Evolutionary conservation across 495 filamentous ascomycete genomes (phyloP).

Genomic region (Cryomyces antarcticus): DNA sequence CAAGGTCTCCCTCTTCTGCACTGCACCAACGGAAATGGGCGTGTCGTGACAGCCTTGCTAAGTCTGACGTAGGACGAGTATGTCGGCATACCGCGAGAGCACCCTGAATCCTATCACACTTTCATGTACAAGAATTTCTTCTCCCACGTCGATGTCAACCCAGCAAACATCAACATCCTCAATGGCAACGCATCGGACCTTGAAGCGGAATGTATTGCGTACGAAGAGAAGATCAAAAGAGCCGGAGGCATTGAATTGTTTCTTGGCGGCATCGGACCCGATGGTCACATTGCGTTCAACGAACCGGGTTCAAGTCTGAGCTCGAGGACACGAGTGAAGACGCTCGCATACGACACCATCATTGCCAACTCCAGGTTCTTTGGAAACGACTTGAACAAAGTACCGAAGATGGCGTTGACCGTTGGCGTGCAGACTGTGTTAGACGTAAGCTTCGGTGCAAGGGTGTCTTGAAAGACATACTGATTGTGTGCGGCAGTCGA

Average conservation of each 20-base stretch:
- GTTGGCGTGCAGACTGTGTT: slow-evolving; percentile 77
- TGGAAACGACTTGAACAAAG: slow-evolving; percentile 44
- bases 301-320: slow-evolving; percentile 66
- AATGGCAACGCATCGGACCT: slow-evolving; percentile 61
- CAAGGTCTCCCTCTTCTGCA: neutral
- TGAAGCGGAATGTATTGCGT: slow-evolving; percentile 54
- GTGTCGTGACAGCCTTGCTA: neutral
- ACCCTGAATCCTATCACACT: slow-evolving; percentile 68
- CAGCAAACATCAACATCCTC: slow-evolving; percentile 68
- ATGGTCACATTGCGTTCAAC: slow-evolving; percentile 82
- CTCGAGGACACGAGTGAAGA: slow-evolving; percentile 68
- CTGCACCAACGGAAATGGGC: too few species aligned
- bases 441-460: slow-evolving; percentile 24
- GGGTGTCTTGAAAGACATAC: neutral
- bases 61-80: slow-evolving; percentile 50
- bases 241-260: slow-evolving; percentile 71
- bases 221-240: slow-evolving; percentile 58
- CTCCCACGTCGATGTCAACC: slow-evolving; percentile 64
- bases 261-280: slow-evolving; percentile 65
- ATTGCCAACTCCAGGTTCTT: slow-evolving; percentile 75
- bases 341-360: slow-evolving; percentile 71
- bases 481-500: slow-evolving; percentile 1
- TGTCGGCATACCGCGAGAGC: slow-evolving; percentile 59
- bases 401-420: slow-evolving; percentile 67
- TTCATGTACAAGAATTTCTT: slow-evolving; percentile 91